Base-by-base conservation (phyloP, 2,329 filamentous ascomycete species). In the Colletotrichum trifolii region DNA sequence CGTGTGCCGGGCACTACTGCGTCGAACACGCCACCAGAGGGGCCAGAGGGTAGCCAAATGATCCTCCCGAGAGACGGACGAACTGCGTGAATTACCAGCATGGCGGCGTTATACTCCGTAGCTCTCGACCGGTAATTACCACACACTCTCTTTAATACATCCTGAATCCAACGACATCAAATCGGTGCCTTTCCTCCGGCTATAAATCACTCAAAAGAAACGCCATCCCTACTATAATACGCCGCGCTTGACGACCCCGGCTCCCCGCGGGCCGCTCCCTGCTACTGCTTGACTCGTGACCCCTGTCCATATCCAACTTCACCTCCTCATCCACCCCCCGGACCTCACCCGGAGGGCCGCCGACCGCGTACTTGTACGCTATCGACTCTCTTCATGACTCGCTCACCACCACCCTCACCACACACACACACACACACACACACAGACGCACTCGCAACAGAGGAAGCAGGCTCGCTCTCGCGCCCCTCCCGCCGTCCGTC, bases 201-300 rank as follows among this genome's bases (percentile, higher is more conserved):
- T 10, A 43, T 2, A 36, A 25, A 40, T 9, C 36, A 25, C 12
- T 45, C 43, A n/a, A 17, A 15, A 38, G 15, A 48, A 60, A 25
- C 25, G 25, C 25, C 4, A 25, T 25, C 25, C 25, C 25, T 25
- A 25, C 25, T 25, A 25, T 25, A 4, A 25, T 25, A 39, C 45
- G 49, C 39, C 52, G 50, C 60, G 48, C 39, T 61, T 39, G n/a
- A n/a, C 8, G 33, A 55, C 12, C 50, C 49, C 42, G 56, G 43
- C 25, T 38, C 46, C 48, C 39, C 45, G 56, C 61, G 50, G 61
- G 56, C 62, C 57, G 57, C 57, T 52, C 50, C 61, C 48, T 60
- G 55, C 61, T 9, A 40, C 43, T 10, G 49, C 61, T 48, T 54
- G 61, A 60, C 61, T 64, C 55, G 45, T 40, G 45, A 42, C 15